Evolutionary conservation across 108 stramenopile genomes (phyloP).

Genomic region (Schizochytrium sp.): DNA sequence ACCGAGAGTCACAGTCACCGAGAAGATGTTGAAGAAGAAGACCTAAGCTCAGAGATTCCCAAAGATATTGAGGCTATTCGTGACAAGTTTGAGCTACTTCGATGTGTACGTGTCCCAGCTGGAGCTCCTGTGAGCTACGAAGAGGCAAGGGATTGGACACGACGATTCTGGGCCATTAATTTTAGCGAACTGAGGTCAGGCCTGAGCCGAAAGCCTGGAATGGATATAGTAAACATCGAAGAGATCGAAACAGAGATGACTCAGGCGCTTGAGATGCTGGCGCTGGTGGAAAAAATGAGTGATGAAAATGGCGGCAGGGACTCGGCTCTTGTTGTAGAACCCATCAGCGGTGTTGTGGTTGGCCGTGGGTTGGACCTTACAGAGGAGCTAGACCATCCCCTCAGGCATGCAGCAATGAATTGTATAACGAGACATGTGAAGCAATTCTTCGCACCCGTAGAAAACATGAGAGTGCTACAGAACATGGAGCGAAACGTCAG

Average conservation of each 20-base stretch:
- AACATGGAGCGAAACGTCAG: too few relatives aligned
- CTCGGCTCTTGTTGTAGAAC: constrained; percentile 18
- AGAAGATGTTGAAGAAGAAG: background rate
- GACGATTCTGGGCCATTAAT: background rate
- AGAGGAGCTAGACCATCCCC: background rate
- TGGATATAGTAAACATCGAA: background rate
- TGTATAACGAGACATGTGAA: constrained; percentile 47
- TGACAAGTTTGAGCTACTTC: background rate
- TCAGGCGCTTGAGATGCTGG: background rate
- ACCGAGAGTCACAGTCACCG: background rate
- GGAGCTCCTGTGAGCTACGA: constrained; percentile 23
- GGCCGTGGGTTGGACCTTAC: background rate
- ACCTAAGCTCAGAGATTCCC: background rate
- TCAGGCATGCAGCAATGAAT: constrained; percentile 52
- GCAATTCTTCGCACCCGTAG: background rate
- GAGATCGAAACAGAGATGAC: background rate
- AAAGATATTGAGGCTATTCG: background rate
- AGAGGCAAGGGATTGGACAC: constrained; percentile 9
- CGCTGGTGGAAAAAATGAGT: background rate
- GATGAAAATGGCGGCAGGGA: background rate
- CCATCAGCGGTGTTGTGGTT: background rate
- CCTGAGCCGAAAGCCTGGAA: background rate
- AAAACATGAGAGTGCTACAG: too few relatives aligned
- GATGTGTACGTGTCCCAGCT: background rate
- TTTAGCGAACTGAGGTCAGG: background rate